Percentiles rank a stretch among this genome's conserved stretches.
Evolutionary conservation across 345 rosid genomes (phyloP).

Genomic region (Rubroshorea leprosula): DNA sequence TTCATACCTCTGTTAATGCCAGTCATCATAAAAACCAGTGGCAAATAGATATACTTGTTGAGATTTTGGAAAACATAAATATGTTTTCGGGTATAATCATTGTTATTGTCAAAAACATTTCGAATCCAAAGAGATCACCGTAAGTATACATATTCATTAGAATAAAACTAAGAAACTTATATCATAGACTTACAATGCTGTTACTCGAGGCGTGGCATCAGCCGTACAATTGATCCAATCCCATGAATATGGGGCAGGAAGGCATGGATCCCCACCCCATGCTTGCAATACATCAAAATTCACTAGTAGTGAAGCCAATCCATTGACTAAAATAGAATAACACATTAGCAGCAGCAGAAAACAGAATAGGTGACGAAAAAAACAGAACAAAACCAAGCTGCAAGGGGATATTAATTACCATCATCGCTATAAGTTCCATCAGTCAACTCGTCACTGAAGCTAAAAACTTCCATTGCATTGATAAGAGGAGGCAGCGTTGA

Average conservation of each 20-base stretch:
- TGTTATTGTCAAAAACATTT: too few relatives aligned
- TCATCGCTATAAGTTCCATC: slow-evolving; percentile 30
- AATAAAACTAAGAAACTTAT: background rate
- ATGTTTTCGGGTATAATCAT: too few relatives aligned
- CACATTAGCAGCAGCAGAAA: background rate
- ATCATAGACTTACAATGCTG: slow-evolving; percentile 30
- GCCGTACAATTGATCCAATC: slow-evolving; percentile 40
- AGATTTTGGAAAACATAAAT: too few relatives aligned
- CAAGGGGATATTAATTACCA: slow-evolving; percentile 16
- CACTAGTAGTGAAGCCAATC: slow-evolving; percentile 18
- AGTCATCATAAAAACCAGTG: too few relatives aligned
- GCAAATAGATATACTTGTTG: too few relatives aligned
- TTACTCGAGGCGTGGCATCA: slow-evolving; percentile 30
- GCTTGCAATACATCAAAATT: slow-evolving; percentile 15
- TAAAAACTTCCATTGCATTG: slow-evolving; percentile 39
- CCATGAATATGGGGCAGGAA: slow-evolving; percentile 40
- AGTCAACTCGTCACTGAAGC: slow-evolving; percentile 18
- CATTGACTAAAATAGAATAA: slow-evolving; percentile 24
- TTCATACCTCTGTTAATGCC: too few relatives aligned
- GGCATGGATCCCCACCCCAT: slow-evolving; percentile 52
- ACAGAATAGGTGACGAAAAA: background rate
- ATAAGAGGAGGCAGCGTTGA: slow-evolving; percentile 47
- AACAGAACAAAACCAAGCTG: background rate
- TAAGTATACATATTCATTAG: too few relatives aligned
- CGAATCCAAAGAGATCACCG: background rate